Base-by-base conservation (phyloP, 1,284 basidiomycete species). In the Sphaerobolus stellatus region DNA sequence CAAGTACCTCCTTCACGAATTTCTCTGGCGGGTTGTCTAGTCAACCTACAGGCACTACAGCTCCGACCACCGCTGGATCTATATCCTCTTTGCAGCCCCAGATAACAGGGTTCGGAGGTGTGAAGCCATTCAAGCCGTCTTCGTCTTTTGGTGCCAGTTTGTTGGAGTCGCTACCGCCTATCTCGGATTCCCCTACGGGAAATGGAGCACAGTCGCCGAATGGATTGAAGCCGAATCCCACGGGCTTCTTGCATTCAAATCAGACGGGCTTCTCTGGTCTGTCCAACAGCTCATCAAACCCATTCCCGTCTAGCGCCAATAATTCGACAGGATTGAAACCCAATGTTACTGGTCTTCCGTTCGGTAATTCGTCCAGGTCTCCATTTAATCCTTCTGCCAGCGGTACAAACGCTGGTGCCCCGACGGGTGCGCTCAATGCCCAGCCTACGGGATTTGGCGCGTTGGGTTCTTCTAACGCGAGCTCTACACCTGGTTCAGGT, bases 121-220 rank as follows among this genome's bases (percentile, higher is more conserved):
- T 97, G 60, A 94, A 92, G 70, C 80, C 91, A 2, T 98, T 98
- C 81, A 94, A 95, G 69, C 94, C 94, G 2, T 83, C 89, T 0
- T 92, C 89, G 1, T 88, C 84, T 29, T 98, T 98, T 67, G 94
- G 94, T 30, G 85, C 89, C 34, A 82, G 84, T 14, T 69, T 96
- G 29, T 69, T 94, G 53, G 90, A 92, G 56, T 83, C 84, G 1
- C 71, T 96, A 25, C 91, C 92, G 3, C 77, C 90, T 8, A 82
- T 87, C 52, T 80, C 85, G 13, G 80, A 81, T 29, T 83, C 86
- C 8, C 68, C 71, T n/a, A 2, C 57, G 8, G 20, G n/a, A 7
- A n/a, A 6, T 24, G 41, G 22, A 7, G 28, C 22, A 43, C 41
- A 20, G 13, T 3, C 40, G 6, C 6, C 25, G 6, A 41, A 63